Conservation (phyloP, 257 asterid genomes). For the Orobanche coerulescens region DNA sequence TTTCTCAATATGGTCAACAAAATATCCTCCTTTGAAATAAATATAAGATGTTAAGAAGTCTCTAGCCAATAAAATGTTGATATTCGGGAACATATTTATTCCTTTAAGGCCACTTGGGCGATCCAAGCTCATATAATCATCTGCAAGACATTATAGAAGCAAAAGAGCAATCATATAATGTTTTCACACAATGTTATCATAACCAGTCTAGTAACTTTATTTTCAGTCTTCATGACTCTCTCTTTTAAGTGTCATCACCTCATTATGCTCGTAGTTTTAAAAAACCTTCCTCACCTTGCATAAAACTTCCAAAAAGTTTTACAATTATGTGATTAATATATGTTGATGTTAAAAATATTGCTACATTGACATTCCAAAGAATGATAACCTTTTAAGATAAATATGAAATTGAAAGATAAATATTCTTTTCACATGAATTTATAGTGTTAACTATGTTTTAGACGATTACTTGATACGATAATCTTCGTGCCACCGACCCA, state of each 20-base stretch:
- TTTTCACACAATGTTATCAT: neutral
- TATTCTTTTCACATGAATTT: no score
- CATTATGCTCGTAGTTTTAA: neutral
- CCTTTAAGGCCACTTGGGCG: neutral
- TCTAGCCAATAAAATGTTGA: neutral
- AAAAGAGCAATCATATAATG: neutral
- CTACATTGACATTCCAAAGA: no score
- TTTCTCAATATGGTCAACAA: neutral
- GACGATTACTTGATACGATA: no score
- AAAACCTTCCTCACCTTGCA: neutral
- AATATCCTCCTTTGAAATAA: neutral
- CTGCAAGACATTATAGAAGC: neutral
- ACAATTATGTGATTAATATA: neutral
- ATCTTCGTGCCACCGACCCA: no score
- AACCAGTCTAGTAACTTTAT: no score
- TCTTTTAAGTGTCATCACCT: no score
- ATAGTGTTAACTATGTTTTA: no score
- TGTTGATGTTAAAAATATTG: neutral
- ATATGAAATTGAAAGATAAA: no score
- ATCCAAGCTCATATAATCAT: conserved; percentile 4
- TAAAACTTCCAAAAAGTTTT: neutral
- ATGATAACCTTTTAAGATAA: no score
- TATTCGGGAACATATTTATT: neutral
- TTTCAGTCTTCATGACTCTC: no score
- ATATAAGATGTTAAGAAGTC: neutral